Evolutionary conservation across 164 flowering plant species (phyloP).

Genomic region (Vitis cinerea): DNA sequence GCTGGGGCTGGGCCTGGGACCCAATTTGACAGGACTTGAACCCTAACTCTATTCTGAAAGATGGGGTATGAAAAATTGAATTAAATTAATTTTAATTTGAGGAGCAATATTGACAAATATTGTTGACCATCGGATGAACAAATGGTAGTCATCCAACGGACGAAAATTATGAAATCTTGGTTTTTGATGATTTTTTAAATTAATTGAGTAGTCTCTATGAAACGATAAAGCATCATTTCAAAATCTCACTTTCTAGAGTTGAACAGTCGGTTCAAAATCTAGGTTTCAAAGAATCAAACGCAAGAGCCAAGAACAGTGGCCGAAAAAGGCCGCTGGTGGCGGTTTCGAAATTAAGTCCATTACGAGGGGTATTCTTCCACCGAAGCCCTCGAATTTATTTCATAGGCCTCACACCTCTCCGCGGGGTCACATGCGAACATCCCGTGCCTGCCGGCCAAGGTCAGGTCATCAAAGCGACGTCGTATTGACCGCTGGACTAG

Average conservation of each 20-base stretch:
- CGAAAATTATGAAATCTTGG: too few species aligned
- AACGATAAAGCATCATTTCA: constrained; percentile 11
- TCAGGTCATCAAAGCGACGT: constrained; percentile 12
- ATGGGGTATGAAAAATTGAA: too few species aligned
- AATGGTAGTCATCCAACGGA: too few species aligned
- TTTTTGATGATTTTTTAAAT: too few species aligned
- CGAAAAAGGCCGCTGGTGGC: background rate
- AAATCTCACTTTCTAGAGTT: constrained; percentile 12
- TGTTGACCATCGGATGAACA: too few species aligned
- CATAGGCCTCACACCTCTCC: background rate
- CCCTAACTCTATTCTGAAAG: too few species aligned
- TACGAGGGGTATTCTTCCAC: background rate
- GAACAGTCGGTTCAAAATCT: constrained; percentile 8
- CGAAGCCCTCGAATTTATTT: background rate
- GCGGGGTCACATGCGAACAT: background rate
- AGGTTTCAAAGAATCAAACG: background rate
- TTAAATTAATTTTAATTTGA: too few species aligned
- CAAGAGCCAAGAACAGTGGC: too few species aligned
- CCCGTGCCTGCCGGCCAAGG: constrained; percentile 11
- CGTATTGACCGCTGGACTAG: background rate
- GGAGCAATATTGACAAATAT: too few species aligned
- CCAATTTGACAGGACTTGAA: too few species aligned
- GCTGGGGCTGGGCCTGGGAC: too few species aligned
- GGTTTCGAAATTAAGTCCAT: background rate
- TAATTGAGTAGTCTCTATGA: background rate